Conservation (phyloP, 176 grass and related monocot species). For the Melocanna baccifera region DNA sequence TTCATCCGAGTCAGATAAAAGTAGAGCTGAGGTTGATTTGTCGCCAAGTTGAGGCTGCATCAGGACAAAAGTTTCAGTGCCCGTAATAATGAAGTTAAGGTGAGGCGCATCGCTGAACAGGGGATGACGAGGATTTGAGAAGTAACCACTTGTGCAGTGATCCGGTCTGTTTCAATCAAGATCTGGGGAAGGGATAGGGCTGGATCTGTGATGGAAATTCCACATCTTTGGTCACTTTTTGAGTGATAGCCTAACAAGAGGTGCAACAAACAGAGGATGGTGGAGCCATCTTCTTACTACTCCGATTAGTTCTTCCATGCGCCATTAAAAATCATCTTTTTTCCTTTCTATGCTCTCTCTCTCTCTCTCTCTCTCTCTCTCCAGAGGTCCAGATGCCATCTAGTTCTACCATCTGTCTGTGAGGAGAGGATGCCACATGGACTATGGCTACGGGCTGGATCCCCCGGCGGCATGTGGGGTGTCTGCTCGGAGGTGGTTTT, state of each 20-base stretch:
- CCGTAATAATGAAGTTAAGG: conserved; percentile 14
- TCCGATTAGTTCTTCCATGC: conserved; percentile 2
- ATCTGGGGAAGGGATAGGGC: not conserved
- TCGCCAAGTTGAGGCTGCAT: conserved; percentile 12
- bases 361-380: too few species aligned
- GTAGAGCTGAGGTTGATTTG: not conserved
- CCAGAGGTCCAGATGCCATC: not conserved
- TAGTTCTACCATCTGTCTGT: not conserved
- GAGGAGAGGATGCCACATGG: conserved; percentile 18
- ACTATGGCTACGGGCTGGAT: not conserved
- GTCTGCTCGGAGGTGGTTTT: conserved; percentile 29
- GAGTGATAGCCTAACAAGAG: conserved; percentile 23
- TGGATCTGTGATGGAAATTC: conserved; percentile 25
- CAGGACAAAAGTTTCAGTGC: conserved; percentile 24
- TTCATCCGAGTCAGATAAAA: conserved; percentile 14
- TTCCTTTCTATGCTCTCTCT: not conserved
- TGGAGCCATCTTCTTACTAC: not conserved
- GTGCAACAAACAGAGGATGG: conserved; percentile 5
- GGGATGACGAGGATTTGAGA: not conserved
- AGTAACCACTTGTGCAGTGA: conserved; percentile 5
- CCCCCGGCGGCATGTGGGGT: conserved; percentile 39
- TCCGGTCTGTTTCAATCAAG: conserved; percentile 33
- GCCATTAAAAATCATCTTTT: not conserved
- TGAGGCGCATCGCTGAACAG: conserved; percentile 35
- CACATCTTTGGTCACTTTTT: conserved; percentile 36